Conservation (phyloP, 805 yeast genomes). For the Candida nonsorbophila region DNA sequence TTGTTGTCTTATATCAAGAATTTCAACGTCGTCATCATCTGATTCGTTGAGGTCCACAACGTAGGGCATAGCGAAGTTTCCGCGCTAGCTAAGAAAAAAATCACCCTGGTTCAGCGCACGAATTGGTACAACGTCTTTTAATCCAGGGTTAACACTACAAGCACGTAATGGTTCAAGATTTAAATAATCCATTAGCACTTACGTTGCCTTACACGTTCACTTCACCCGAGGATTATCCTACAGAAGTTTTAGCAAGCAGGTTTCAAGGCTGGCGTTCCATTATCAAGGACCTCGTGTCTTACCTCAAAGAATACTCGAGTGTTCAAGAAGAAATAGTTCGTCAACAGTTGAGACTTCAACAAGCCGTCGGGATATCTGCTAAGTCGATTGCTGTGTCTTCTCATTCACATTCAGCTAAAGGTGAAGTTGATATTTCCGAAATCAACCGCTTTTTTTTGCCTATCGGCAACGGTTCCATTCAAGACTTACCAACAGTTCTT, state of each 20-base stretch:
- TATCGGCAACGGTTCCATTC: constrained; percentile 66
- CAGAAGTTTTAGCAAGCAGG: constrained; percentile 78
- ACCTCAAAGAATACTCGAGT: constrained; percentile 72
- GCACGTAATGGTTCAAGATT: constrained; percentile 13
- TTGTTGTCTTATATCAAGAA: constrained; percentile 31
- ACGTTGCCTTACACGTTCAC: constrained; percentile 32
- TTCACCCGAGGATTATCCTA: constrained; percentile 50
- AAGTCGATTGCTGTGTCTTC: constrained; percentile 9
- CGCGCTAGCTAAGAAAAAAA: neutral
- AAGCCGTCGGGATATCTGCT: constrained; percentile 49
- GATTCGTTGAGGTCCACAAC: constrained; percentile 5
- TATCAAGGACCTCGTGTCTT: constrained; percentile 66
- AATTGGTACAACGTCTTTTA: constrained; percentile 3
- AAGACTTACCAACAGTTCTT: constrained; percentile 72
- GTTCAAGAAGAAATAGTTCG: constrained; percentile 87
- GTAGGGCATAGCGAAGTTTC: constrained; percentile 2
- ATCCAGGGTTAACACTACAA: neutral
- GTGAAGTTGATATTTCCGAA: constrained; percentile 25
- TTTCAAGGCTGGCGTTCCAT: constrained; percentile 84
- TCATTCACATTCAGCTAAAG: constrained; percentile 2
- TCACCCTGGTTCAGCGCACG: neutral
- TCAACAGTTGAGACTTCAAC: constrained; percentile 74
- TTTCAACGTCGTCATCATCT: constrained; percentile 31
- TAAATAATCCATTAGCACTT: constrained; percentile 34
- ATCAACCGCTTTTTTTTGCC: constrained; percentile 61